Conservation (phyloP, 768 basidiomycete genomes). For the Auricularia cornea region DNA sequence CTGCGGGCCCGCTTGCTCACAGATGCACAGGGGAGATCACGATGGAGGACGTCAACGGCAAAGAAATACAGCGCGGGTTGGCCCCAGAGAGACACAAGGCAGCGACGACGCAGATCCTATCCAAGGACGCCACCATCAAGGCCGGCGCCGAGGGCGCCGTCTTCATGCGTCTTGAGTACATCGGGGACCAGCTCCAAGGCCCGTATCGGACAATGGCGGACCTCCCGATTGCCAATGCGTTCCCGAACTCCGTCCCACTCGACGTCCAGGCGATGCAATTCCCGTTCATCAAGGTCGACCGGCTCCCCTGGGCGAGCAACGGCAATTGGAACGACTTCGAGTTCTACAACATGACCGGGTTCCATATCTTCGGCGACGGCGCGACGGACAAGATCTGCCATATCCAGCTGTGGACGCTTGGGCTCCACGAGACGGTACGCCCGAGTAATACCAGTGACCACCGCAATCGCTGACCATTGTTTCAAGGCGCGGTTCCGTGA, state of each 20-base stretch:
- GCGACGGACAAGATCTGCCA: constrained; percentile 16
- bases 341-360: constrained; percentile 23
- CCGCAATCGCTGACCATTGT: no score
- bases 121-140: neutral
- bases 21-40: neutral
- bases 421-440: constrained; percentile 16
- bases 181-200: constrained; percentile 5
- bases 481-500: neutral
- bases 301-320: constrained; percentile 18
- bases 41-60: no score
- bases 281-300: constrained; percentile 18
- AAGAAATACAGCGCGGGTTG: no score
- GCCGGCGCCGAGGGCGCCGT: constrained; percentile 12
- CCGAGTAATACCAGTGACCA: no score
- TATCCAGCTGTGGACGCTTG: constrained; percentile 22
- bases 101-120: neutral
- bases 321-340: constrained; percentile 17
- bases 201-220: constrained; percentile 18
- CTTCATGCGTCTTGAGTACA: constrained; percentile 8
- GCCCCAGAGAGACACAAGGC: neutral
- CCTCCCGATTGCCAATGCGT: constrained; percentile 11
- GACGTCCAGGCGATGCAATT: constrained; percentile 16
- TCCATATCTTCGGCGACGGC: constrained; percentile 22
- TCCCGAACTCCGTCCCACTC: constrained; percentile 10
- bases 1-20: no score